Conservation (phyloP, 2,329 filamentous ascomycete genomes). For the Pyrenophora seminiperda region DNA sequence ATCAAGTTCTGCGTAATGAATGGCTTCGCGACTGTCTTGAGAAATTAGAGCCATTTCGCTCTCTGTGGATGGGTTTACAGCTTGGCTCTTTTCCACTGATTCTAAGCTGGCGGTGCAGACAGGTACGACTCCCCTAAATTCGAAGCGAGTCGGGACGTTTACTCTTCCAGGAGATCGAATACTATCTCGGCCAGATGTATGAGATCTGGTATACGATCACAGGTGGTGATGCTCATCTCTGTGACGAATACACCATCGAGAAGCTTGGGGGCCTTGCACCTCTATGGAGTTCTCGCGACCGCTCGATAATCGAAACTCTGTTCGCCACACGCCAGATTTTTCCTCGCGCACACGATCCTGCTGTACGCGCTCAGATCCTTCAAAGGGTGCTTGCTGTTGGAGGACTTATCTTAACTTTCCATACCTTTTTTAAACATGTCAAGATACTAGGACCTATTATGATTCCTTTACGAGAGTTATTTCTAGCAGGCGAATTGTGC, state of each 20-base stretch:
- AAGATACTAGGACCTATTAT: conserved; percentile 17
- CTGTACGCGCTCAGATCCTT: conserved; percentile 8
- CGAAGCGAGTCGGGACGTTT: not conserved
- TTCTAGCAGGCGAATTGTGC: conserved; percentile 4
- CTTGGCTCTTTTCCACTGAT: conserved; percentile 15
- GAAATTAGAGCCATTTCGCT: conserved; percentile 15
- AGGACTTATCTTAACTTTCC: conserved; percentile 11
- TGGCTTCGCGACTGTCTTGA: conserved; percentile 16
- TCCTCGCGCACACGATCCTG: conserved; percentile 4
- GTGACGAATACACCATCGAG: conserved; percentile 13
- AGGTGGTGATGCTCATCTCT: conserved; percentile 4
- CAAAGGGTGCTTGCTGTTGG: conserved; percentile 8
- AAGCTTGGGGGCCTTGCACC: conserved; percentile 11
- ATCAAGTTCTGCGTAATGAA: conserved; percentile 12
- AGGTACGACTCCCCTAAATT: conserved; percentile 6
- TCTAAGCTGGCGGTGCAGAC: conserved; percentile 15
- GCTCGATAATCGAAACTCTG: conserved; percentile 3
- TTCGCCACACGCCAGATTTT: conserved; percentile 12
- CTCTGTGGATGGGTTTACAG: conserved; percentile 12
- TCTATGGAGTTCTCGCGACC: conserved; percentile 12
- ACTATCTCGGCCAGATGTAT: conserved; percentile 13
- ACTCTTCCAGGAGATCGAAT: conserved; percentile 15
- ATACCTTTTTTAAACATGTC: conserved; percentile 19
- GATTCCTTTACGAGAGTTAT: conserved; percentile 10
- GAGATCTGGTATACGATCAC: conserved; percentile 12